Percentiles rank a stretch among this genome's conserved stretches.
phyloP scores from a whole-genome alignment of 352 stramenopile species.

The Phytophthora pistaciae region DNA sequence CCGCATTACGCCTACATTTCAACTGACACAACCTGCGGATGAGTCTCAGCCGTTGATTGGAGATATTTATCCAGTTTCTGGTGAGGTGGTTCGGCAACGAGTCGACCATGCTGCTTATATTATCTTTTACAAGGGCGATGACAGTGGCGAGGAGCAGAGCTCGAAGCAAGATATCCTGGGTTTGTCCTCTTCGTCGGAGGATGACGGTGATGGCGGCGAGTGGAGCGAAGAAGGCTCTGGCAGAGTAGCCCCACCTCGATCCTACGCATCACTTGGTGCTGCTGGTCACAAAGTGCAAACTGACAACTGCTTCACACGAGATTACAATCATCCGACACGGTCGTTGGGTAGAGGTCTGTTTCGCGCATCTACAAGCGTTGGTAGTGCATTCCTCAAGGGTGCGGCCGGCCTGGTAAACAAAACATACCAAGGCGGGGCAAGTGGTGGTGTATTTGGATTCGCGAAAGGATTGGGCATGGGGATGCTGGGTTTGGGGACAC shows the following conservation, averaged over 20 bases:
- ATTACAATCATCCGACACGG: conserved; percentile 83
- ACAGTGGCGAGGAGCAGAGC: conserved; percentile 52
- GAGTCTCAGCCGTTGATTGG: conserved; percentile 73
- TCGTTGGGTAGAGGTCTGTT: conserved; percentile 83
- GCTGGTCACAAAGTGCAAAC: conserved; percentile 89
- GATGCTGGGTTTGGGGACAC: conserved; percentile 84
- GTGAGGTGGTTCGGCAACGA: conserved; percentile 76
- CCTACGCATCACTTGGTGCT: conserved; percentile 81
- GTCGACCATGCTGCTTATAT: conserved; percentile 88
- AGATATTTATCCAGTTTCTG: conserved; percentile 75
- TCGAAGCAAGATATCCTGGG: conserved; percentile 47
- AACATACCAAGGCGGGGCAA: conserved; percentile 87
- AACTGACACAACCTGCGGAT: conserved; percentile 60
- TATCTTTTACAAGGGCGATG: conserved; percentile 89
- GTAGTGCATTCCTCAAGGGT: conserved; percentile 86
- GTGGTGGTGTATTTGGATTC: conserved; percentile 87
- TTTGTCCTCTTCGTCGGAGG: conserved; percentile 60
- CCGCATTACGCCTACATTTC: conserved; percentile 67
- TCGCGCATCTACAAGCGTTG: conserved; percentile 87
- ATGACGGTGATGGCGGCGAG: conserved; percentile 47
- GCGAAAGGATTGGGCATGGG: conserved; percentile 89
- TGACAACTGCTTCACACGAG: conserved; percentile 86
- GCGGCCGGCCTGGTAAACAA: conserved; percentile 85
- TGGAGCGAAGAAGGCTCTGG: conserved; percentile 47
- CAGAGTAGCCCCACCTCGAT: conserved; percentile 56